Conservation (phyloP, 2,329 filamentous ascomycete genomes). For the Biscogniauxia sp. region DNA sequence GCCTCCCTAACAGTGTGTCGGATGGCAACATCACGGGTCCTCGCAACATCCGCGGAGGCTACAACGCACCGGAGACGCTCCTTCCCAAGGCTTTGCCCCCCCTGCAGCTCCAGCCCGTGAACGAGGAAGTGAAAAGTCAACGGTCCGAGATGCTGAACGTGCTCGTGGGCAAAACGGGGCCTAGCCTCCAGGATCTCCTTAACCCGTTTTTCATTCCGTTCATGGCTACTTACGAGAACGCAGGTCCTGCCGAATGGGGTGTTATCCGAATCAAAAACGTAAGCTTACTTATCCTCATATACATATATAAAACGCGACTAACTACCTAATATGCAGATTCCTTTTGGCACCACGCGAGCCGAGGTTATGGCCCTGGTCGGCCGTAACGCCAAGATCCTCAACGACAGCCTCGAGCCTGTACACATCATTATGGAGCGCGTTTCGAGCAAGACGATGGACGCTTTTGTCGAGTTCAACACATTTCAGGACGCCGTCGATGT, state of each 20-base stretch:
- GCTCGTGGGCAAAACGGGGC: slow-evolving; percentile 36
- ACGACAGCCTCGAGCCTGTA: slow-evolving; percentile 40
- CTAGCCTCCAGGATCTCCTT: slow-evolving; percentile 36
- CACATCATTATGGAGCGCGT: slow-evolving; percentile 49
- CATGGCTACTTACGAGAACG: slow-evolving; percentile 36
- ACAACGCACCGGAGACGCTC: background rate
- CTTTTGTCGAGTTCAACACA: slow-evolving; percentile 42
- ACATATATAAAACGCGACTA: slow-evolving; percentile 2
- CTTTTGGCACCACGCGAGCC: slow-evolving; percentile 38
- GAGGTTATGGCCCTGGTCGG: slow-evolving; percentile 46
- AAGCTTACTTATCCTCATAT: slow-evolving; percentile 26
- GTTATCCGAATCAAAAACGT: slow-evolving; percentile 53
- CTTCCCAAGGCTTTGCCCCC: background rate
- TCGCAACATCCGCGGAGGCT: background rate
- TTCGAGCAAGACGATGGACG: slow-evolving; percentile 46
- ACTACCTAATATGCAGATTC: slow-evolving; percentile 35
- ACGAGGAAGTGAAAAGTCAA: slow-evolving; percentile 21
- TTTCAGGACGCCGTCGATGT: slow-evolving; percentile 52
- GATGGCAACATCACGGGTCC: background rate
- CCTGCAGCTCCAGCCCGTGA: slow-evolving; percentile 1
- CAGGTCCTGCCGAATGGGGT: slow-evolving; percentile 35
- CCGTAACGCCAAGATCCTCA: slow-evolving; percentile 39
- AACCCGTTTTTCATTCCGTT: slow-evolving; percentile 46
- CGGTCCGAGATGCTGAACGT: slow-evolving; percentile 39
- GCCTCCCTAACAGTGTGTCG: background rate